Conservation (phyloP, 2,329 filamentous ascomycete species). For the Diaporthe sp. region DNA sequence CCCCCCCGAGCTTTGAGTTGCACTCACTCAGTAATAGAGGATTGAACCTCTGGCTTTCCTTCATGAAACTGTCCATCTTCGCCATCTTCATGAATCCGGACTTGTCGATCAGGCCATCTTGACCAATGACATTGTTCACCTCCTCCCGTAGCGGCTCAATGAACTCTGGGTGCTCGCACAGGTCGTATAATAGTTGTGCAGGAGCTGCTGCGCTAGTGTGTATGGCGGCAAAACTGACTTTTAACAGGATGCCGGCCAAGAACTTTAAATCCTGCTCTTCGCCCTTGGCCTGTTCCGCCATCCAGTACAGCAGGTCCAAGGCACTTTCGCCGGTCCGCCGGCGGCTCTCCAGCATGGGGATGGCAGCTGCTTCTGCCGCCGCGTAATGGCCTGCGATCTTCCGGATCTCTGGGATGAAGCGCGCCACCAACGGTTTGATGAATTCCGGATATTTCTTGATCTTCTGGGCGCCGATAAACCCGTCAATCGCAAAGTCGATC, state of each 20-base stretch:
- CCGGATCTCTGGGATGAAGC: slow-evolving; percentile 41
- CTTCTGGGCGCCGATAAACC: slow-evolving; percentile 42
- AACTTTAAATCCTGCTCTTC: slow-evolving; percentile 19
- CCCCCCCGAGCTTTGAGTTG: background rate
- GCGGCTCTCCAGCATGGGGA: slow-evolving; percentile 40
- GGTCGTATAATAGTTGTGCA: slow-evolving; percentile 62
- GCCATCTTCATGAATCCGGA: slow-evolving; percentile 44
- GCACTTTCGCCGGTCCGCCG: slow-evolving; percentile 31
- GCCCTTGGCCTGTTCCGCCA: slow-evolving; percentile 35
- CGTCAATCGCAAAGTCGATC: slow-evolving; percentile 43
- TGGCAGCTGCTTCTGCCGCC: slow-evolving; percentile 38
- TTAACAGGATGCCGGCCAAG: slow-evolving; percentile 51
- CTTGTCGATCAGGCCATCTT: slow-evolving; percentile 41
- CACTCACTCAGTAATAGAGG: slow-evolving; percentile 45
- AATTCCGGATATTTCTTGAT: slow-evolving; percentile 36
- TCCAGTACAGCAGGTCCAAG: slow-evolving; percentile 42
- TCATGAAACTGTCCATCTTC: slow-evolving; percentile 45
- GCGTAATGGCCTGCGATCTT: slow-evolving; percentile 42
- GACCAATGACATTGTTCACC: slow-evolving; percentile 50
- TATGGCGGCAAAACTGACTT: slow-evolving; percentile 60
- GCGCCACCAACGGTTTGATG: slow-evolving; percentile 41
- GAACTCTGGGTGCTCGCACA: slow-evolving; percentile 61
- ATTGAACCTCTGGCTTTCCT: slow-evolving; percentile 44
- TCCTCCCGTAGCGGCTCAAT: slow-evolving; percentile 62
- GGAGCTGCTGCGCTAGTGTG: slow-evolving; percentile 59